Base-by-base conservation (phyloP, 75 land plant species). In the Chamaecyparis obtusa region DNA sequence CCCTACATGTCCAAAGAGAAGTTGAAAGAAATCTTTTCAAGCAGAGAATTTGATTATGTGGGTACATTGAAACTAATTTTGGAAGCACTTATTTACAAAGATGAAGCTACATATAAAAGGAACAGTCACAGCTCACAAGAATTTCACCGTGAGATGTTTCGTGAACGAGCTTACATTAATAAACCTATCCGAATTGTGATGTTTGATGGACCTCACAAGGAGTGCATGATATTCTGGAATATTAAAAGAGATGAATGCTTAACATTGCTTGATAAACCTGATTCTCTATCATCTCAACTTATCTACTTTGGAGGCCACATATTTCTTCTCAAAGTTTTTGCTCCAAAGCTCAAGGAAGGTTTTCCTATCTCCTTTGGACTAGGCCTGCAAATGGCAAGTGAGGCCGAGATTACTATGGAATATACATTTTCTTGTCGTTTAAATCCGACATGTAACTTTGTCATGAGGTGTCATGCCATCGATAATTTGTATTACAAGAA, bases 61-160 rank as follows among this genome's bases (percentile, higher is more conserved):
- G 19, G 60, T 32, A 92, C 92, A 57, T 88, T 90, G n/a, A 86
- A 87, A 77, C 74, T 90, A 39, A 90, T 92, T 19, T 82, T 87
- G 84, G 93, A 92, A 44, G 93, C 93, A 6, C 83, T 92, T 44
- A 87, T 90, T 92, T 91, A 88, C 87, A 90, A 87, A 79, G 93
- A 92, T 21, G 92, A 90, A 75, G 57, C 92, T 19, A 56, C 19
- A 15, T 90, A 87, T 80, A 87, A 83, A 69, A 91, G 89, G 87
- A 84, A 24, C 33, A 21, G n/a, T 69, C 27, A 27, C 32, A 0
- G 2, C 32, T 69, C 32, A 69, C 21, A 69, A 21, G 32, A n/a
- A 69, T 3, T 16, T 15, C 60, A 87, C 11, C 90, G 85, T 82
- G 27, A 89, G 71, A 44, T 13, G 85, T 56, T 56, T 0, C 33